Percentiles rank a stretch among this genome's conserved stretches.
These are phyloP conservation scores for Neurospora sp. DNA, from an alignment of 495 filamentous ascomycete species.

Conservation along the genomic window DNA sequence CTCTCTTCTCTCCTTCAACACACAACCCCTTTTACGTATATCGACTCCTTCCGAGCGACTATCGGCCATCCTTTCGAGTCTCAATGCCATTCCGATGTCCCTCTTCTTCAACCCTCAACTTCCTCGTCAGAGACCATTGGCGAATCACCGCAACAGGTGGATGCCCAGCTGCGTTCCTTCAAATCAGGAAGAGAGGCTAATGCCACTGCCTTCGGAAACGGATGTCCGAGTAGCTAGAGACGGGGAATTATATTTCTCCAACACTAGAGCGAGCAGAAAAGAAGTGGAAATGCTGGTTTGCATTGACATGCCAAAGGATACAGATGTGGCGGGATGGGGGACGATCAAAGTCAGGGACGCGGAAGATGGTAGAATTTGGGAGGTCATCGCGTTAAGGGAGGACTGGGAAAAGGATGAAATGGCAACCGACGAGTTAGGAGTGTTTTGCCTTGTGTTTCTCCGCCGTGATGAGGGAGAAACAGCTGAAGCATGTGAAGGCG, in stretches of 20 bases:
- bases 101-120: conserved; percentile 12
- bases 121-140: conserved; percentile 7
- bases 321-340: background rate
- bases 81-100: conserved; percentile 14
- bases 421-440: background rate
- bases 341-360: background rate
- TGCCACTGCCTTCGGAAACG: background rate
- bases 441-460: background rate
- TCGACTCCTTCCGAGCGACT: conserved; percentile 13
- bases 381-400: background rate
- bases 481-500: background rate
- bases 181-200: background rate
- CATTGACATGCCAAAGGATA: conserved; percentile 3
- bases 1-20: conserved; percentile 12
- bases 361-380: background rate
- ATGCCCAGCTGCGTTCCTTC: conserved; percentile 11
- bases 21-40: conserved; percentile 7
- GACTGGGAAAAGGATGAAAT: background rate
- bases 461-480: background rate
- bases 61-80: conserved; percentile 11
- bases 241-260: conserved; percentile 12
- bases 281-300: conserved; percentile 13
- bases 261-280: conserved; percentile 12
- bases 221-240: conserved; percentile 6
- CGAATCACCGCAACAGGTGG: conserved; percentile 14